Evolutionary conservation across 1,284 basidiomycete species (phyloP), one percentile per base, ranked within the genome.

Genomic region (Crucibulum parvulum): DNA sequence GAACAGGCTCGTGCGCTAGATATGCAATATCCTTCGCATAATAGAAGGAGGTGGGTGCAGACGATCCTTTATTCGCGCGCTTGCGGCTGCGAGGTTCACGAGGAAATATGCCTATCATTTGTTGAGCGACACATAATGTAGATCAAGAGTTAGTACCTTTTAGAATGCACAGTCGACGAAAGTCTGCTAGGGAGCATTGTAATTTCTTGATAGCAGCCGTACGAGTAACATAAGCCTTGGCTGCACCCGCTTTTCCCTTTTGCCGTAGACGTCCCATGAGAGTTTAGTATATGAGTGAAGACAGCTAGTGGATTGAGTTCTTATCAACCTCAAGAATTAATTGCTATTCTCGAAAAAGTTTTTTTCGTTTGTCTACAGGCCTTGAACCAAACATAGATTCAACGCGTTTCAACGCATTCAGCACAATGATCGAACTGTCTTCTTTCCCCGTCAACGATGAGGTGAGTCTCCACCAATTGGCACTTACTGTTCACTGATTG

Each of bases 11-110:
- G 73, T 99, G 98, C 15, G 95, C 91, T 52, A 99, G 89, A 78
- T 97, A 99, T 58, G 94, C 94, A 67, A 99, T 98, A 74, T 99
- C 98, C 80, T 99, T 99, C 55, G 95, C 84, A 78, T 99, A 99
- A 83, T 99, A 99, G 81, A 99, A 99, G 6, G 96, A 94, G 1
- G 96, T 96, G 2, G 97, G 96, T 0, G 95, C 96, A 43, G 96
- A 95, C 5, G 94, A 97, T 4, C 98, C 98, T 78, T 98, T 99
- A 82, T 99, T 99, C 57, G 97, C 98, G 66, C 91, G 91, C 77
- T 99, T 99, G 73, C 89, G 88, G 79, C 89, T 92, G 54, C 90
- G 87, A 16, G 98, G 98, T 75, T 99, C 97, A 55, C 97, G 92
- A 63, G 98, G 98, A 78, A 97, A 99, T 73, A 99, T 98, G 35